A percentile compares a stretch with the other conserved stretches of the same genome.
Conservation (phyloP, 1,139 yeast species). For the Groenewaldozyma auringiensis region DNA sequence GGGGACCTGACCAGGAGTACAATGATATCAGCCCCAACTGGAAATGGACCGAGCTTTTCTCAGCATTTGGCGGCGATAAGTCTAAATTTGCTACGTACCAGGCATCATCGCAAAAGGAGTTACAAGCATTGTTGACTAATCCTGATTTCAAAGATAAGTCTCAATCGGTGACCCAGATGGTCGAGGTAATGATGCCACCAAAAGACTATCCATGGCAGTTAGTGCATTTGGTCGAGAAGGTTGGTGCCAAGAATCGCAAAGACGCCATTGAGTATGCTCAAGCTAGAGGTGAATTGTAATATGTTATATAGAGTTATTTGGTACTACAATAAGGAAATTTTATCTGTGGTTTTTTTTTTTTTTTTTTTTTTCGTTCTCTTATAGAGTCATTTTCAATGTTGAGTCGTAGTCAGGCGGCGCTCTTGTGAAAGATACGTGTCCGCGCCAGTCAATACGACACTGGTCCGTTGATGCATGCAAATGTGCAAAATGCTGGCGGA, state of each 20-base stretch:
- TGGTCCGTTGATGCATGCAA: constrained; percentile 19
- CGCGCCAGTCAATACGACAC: constrained; percentile 7
- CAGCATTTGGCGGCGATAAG: constrained; percentile 59
- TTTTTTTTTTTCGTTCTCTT: not conserved
- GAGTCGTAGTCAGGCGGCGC: constrained; percentile 14
- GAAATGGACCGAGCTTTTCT: constrained; percentile 65
- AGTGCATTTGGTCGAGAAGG: constrained; percentile 21
- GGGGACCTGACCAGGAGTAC: constrained; percentile 67
- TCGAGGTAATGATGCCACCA: constrained; percentile 52
- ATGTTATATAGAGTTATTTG: too few relatives aligned
- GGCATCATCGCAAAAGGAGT: constrained; percentile 31
- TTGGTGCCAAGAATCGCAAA: constrained; percentile 22
- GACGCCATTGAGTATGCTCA: constrained; percentile 21
- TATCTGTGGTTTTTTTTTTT: not conserved
- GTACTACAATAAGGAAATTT: too few relatives aligned
- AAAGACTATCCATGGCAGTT: constrained; percentile 58
- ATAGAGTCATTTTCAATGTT: constrained; percentile 7
- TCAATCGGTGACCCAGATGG: constrained; percentile 40
- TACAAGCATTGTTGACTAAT: constrained; percentile 34
- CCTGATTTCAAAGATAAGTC: constrained; percentile 26
- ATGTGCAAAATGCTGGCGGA: constrained; percentile 21
- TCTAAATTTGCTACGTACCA: constrained; percentile 28
- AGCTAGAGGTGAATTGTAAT: constrained; percentile 15
- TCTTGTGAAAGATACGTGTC: constrained; percentile 7
- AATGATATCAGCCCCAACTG: constrained; percentile 74